Percentiles rank a stretch among this genome's conserved stretches.
Conservation (phyloP, 2,329 filamentous ascomycete genomes). For the Talaromyces sp. region DNA sequence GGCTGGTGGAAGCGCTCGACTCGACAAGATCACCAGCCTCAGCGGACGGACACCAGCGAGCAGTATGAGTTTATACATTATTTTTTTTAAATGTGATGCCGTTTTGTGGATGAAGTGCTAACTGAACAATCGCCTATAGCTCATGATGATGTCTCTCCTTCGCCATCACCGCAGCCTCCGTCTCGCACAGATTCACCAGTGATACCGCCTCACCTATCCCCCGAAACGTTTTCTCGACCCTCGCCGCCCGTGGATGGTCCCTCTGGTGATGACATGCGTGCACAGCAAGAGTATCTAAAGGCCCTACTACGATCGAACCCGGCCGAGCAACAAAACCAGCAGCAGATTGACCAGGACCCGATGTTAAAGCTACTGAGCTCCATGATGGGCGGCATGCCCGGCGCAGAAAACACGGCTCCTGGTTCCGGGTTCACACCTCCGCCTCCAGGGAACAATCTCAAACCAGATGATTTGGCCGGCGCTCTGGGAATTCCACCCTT, state of each 20-base stretch:
- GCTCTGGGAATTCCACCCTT: constrained; percentile 42
- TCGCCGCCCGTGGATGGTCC: constrained; percentile 20
- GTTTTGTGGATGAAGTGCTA: background rate
- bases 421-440: constrained; percentile 10
- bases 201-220: constrained; percentile 23
- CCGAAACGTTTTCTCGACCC: constrained; percentile 17
- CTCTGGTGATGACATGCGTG: constrained; percentile 28
- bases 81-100: constrained; percentile 5
- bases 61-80: constrained; percentile 19
- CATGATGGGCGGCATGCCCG: constrained; percentile 28
- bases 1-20: constrained; percentile 53
- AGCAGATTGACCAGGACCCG: constrained; percentile 26
- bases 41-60: constrained; percentile 48
- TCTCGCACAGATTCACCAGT: constrained; percentile 18
- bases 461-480: constrained; percentile 28
- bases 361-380: constrained; percentile 34
- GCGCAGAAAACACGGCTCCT: constrained; percentile 12
- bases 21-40: constrained; percentile 59
- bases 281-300: constrained; percentile 18
- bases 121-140: background rate
- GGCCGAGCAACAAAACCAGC: constrained; percentile 16
- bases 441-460: constrained; percentile 13
- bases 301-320: constrained; percentile 19
- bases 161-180: constrained; percentile 3
- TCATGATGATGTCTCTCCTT: constrained; percentile 3